A percentile compares a stretch with the other conserved stretches of the same genome.
These are phyloP conservation scores for Monilinia polystroma DNA, from an alignment of 2,329 filamentous ascomycete genomes.

Conservation along the genomic window DNA sequence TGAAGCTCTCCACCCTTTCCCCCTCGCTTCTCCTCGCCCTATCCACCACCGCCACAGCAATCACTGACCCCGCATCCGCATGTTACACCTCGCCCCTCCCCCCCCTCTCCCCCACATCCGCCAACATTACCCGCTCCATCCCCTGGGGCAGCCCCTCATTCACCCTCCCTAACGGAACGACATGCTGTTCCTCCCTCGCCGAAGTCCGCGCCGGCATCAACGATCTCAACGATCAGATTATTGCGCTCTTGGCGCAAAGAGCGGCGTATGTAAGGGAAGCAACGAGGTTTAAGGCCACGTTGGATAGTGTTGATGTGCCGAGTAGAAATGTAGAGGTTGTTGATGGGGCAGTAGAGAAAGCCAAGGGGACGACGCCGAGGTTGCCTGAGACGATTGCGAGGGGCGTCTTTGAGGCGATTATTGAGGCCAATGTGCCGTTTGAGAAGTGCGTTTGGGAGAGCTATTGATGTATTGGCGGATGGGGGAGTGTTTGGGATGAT, in stretches of 20 bases:
- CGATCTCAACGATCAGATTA: conserved; percentile 23
- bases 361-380: conserved; percentile 1
- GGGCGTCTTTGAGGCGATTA: conserved; percentile 27
- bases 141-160: conserved; percentile 26
- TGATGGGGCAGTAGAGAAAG: conserved; percentile 24
- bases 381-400: conserved; percentile 27
- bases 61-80: conserved; percentile 9
- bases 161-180: conserved; percentile 25
- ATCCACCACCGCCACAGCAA: background rate
- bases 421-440: conserved; percentile 27
- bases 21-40: background rate
- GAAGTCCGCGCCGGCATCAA: conserved; percentile 28
- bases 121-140: conserved; percentile 18
- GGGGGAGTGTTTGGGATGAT: too few relatives aligned
- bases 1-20: background rate
- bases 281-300: conserved; percentile 28
- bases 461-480: background rate
- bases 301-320: conserved; percentile 26
- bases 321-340: conserved; percentile 24
- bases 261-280: conserved; percentile 30
- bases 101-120: background rate
- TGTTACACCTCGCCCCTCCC: conserved; percentile 26
- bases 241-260: conserved; percentile 25
- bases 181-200: conserved; percentile 26
- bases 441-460: conserved; percentile 27